Base-by-base conservation (phyloP, 2,329 filamentous ascomycete species). In the Paracorniculantispora psalliotae region DNA sequence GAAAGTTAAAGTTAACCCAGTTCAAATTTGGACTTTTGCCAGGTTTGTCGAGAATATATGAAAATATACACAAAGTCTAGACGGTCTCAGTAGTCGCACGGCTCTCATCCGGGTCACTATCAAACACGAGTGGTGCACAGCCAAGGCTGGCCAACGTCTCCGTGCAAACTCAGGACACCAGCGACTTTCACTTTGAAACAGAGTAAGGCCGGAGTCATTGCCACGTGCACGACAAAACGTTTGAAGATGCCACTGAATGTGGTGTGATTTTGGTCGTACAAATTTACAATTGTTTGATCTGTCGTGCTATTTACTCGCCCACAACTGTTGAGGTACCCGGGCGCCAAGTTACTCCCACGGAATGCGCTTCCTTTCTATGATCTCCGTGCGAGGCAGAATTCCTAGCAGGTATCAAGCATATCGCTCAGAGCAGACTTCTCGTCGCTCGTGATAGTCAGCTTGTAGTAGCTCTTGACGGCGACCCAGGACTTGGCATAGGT, bases 401-500 rank as follows among this genome's bases (percentile, higher is more conserved):
- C 19, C 39, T 30, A 59, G 72, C 88, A 91, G 13, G 82, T 85
- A 63, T 77, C 75, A 68, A 91, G 69, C 86, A 91, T 90, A 51
- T 73, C 77, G 1, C 75, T 75, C 62, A 92, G 72, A 0, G 89
- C 87, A 17, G 73, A 74, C 79, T 90, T 91, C 80, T 96, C 90
- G 0, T 83, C 84, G 49, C 77, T 78, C 1, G 88, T 93, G 61
- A 94, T 77, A 17, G 81, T 87, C 64, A 96, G 73, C 1, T 70
- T 71, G 70, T 88, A 94, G 66, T 85, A 82, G 66, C 79, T 83
- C 83, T 94, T 96, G 65, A 96, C 90, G 67, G 84, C 81, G 43
- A 93, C 80, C 87, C 88, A 96, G 69, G 86, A 84, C 69, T 82
- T 80, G 15, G 90, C 87, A 68, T 96, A 94, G 28, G 83, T 87